Base-by-base conservation (phyloP, 2,329 filamentous ascomycete genomes). In the Chaetoscypha palmicola region DNA sequence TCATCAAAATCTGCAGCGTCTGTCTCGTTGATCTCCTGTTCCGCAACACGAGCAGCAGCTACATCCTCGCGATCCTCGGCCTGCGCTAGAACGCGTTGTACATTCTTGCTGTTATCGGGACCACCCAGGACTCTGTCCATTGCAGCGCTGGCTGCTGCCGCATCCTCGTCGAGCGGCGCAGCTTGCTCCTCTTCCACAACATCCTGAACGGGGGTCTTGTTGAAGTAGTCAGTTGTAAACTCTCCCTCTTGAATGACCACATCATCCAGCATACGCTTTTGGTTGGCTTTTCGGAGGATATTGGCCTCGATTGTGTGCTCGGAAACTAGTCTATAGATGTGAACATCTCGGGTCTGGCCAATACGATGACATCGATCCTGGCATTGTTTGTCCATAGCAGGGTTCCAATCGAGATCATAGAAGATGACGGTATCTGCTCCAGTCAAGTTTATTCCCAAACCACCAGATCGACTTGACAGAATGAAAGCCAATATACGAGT, bases 361-460 rank as follows among this genome's bases (percentile, higher is more conserved):
- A 98, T 98, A 53, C 92, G 87, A 67, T 98, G 92, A 58, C 88
- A 94, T 58, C 92, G 80, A 63, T 98, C 94, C 67, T 98, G 94
- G 59, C 92, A 98, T 65, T 98, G 92, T 65, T 95, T 95, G 69
- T 98, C 92, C 92, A 98, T 98, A 40, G 94, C 92, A 0, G 92
- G 92, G 58, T 98, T 98, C 94, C 94, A 98, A 63, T 98, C 92
- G 47, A 97, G 81, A 60, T 98, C 92, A 66, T 97, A 98, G 65
- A 98, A 98, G 54, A 98, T 96, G 58, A 98, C 92, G 0, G 90
- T 95, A 63, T 97, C 92, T 4, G 92, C 92, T 38, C 92, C 92
- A 0, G 91, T 97, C 33, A 98, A 73, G 58, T 98, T 98, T 69
- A 98, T 94, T 45, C 92, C 92, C 1, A 98, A 72, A 43, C 92